These are phyloP conservation scores for Starmerella khaoyaiensis DNA, from an alignment of 805 yeast species.

Conservation along the genomic window DNA sequence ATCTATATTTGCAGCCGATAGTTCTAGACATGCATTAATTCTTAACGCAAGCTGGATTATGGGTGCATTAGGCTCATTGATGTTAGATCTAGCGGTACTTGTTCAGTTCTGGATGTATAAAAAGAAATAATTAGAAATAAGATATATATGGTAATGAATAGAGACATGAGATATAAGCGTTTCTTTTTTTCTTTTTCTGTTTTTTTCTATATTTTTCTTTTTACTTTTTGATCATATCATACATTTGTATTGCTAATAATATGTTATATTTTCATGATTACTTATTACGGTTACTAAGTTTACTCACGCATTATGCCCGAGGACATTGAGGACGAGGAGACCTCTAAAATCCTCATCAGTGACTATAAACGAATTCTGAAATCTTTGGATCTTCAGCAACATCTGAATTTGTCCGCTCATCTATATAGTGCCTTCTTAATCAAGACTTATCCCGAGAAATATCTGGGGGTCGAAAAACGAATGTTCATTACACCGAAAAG, in stretches of 20 bases:
- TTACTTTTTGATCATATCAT: no score
- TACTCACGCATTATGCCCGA: not conserved
- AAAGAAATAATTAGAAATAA: constrained; percentile 1
- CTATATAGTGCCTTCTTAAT: constrained; percentile 44
- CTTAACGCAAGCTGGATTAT: constrained; percentile 87
- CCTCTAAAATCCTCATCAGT: no score
- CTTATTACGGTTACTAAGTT: no score
- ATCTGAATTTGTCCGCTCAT: constrained; percentile 46
- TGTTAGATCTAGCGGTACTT: constrained; percentile 72
- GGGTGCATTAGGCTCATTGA: constrained; percentile 79
- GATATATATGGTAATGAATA: no score
- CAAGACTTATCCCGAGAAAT: constrained; percentile 28
- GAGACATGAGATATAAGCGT: no score
- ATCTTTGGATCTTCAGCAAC: constrained; percentile 21
- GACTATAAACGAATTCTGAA: constrained; percentile 8
- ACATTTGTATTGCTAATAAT: no score
- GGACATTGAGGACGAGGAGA: not conserved
- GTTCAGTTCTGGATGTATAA: constrained; percentile 68
- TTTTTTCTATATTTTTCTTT: no score
- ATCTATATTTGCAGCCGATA: constrained; percentile 58
- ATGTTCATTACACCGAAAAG: no score
- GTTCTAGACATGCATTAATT: constrained; percentile 53
- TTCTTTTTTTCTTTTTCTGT: no score
- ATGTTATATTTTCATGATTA: no score
- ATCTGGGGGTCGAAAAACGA: no score